Evolutionary conservation across 2,329 filamentous ascomycete genomes (phyloP).

Genomic region (Triangularia setosa): DNA sequence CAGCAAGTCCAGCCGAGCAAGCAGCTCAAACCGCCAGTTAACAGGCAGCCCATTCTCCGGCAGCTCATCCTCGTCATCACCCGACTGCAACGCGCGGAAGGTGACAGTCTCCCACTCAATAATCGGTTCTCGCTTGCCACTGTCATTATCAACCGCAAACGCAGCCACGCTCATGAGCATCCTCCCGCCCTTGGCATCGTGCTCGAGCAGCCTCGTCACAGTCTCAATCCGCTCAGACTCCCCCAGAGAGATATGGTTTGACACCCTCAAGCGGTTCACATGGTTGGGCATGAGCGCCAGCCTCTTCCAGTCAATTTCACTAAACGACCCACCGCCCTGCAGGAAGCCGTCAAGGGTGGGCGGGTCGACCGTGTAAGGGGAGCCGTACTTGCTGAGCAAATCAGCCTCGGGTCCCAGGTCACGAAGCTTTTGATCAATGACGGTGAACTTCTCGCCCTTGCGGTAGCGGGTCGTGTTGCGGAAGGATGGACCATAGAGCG

Average conservation of each 20-base stretch:
- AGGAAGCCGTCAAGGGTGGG: neutral
- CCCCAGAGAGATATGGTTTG: slow-evolving; percentile 25
- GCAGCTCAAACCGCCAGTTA: slow-evolving; percentile 10
- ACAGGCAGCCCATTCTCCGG: neutral
- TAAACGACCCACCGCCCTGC: neutral
- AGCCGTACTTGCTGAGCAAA: neutral
- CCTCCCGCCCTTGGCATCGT: neutral
- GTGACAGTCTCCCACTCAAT: neutral
- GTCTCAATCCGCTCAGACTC: neutral
- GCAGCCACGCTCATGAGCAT: neutral
- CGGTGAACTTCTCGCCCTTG: neutral
- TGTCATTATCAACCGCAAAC: neutral
- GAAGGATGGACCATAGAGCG: neutral
- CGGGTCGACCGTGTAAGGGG: neutral
- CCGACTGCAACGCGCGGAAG: neutral
- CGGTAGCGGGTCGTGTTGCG: neutral
- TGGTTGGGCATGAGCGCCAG: slow-evolving; percentile 31
- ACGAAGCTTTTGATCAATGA: neutral
- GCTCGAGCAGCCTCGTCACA: neutral
- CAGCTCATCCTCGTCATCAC: neutral
- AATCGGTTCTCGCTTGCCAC: neutral
- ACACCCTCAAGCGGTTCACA: slow-evolving; percentile 29
- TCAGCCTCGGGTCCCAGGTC: neutral
- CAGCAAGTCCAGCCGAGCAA: neutral
- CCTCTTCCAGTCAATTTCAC: slow-evolving; percentile 19